Conservation (phyloP, 768 basidiomycete genomes). For the Leccinum aurantiacum region DNA sequence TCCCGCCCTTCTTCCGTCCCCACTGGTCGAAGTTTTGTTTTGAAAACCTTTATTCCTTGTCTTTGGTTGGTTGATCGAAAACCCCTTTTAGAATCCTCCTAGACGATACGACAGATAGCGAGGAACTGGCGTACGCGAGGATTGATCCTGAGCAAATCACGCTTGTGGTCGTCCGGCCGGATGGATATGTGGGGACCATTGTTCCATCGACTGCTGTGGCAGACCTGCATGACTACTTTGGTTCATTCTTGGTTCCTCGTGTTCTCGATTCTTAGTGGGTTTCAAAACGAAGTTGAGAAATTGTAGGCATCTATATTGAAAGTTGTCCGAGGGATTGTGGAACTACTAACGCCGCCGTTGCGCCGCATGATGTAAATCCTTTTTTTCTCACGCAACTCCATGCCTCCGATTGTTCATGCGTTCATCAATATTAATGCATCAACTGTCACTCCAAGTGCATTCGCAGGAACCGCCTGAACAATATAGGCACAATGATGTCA, state of each 20-base stretch:
- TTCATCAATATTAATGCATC: not conserved
- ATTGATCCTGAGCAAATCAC: constrained; percentile 31
- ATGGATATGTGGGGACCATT: constrained; percentile 41
- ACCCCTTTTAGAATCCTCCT: constrained; percentile 31
- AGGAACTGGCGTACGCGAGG: constrained; percentile 34
- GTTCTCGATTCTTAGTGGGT: not conserved
- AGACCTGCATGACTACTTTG: constrained; percentile 42
- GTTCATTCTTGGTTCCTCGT: constrained; percentile 37
- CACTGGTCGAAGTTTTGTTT: constrained; percentile 41
- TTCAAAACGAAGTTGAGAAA: not conserved
- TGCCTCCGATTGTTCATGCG: too few species aligned
- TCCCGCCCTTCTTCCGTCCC: constrained; percentile 36
- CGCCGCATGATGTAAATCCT: too few species aligned
- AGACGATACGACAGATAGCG: constrained; percentile 33
- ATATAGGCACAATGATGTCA: too few species aligned
- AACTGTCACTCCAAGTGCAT: not conserved
- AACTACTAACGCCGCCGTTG: too few species aligned
- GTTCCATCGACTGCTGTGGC: constrained; percentile 23
- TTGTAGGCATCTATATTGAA: too few species aligned
- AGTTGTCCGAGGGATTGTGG: too few species aligned
- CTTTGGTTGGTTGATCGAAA: not conserved
- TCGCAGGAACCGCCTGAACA: not conserved
- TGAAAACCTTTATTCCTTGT: not conserved
- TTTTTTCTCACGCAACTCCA: too few species aligned
- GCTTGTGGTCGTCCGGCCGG: constrained; percentile 40